phyloP scores from a whole-genome alignment of 2,329 filamentous ascomycete species.

The Aureobasidium sp. region DNA sequence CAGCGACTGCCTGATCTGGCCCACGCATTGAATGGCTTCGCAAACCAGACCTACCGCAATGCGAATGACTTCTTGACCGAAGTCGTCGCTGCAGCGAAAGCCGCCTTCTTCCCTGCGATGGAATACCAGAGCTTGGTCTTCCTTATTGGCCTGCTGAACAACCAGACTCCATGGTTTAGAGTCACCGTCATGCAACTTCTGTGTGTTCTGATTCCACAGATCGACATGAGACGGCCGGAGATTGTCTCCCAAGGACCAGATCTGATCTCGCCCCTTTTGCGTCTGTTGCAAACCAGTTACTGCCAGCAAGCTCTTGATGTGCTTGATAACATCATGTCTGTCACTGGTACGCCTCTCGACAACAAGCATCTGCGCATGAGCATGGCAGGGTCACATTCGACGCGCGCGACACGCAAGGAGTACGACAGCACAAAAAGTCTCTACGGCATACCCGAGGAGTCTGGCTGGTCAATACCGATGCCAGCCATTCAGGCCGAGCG shows the following conservation, averaged over 20 bases:
- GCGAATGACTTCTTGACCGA: constrained; percentile 70
- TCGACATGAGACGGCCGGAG: constrained; percentile 87
- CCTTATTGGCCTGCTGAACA: constrained; percentile 83
- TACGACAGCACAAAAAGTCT: constrained; percentile 90
- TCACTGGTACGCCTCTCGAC: constrained; percentile 80
- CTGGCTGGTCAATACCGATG: constrained; percentile 91
- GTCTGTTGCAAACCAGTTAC: constrained; percentile 84
- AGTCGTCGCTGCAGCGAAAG: constrained; percentile 63
- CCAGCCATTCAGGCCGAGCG: constrained; percentile 81
- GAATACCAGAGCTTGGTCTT: constrained; percentile 85
- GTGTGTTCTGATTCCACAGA: constrained; percentile 73
- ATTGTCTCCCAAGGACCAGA: constrained; percentile 88
- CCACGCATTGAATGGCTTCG: constrained; percentile 61
- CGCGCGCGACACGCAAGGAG: constrained; percentile 76
- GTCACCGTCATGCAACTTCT: constrained; percentile 87
- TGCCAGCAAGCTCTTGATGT: constrained; percentile 89
- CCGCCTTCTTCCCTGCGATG: constrained; percentile 70
- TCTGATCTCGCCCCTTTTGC: constrained; percentile 83
- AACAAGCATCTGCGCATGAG: constrained; percentile 95
- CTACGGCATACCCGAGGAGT: constrained; percentile 92
- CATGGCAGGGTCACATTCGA: constrained; percentile 81
- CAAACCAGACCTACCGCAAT: constrained; percentile 56
- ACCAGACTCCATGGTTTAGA: constrained; percentile 82
- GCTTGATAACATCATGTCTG: constrained; percentile 88
- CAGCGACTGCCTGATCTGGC: constrained; percentile 62